Base-by-base conservation (phyloP, 164 flowering plant species). In the Annona cherimola region DNA sequence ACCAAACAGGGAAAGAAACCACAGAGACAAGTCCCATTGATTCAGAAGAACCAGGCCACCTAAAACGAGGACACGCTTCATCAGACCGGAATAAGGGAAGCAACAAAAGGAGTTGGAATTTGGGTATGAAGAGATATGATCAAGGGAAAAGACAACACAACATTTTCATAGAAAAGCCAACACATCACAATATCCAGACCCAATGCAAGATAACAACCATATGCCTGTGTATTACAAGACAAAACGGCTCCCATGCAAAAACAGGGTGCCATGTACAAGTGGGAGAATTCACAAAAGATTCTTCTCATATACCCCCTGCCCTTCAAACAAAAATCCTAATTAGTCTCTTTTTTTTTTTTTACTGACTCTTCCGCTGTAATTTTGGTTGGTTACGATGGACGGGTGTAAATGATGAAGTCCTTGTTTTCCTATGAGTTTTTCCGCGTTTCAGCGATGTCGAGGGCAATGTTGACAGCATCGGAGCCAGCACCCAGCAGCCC, bases 401-500 rank as follows among this genome's bases (percentile, higher is more conserved):
- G 59, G 39, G 61, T 50, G 41, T 68, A 50, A 6, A 68, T 68
- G 41, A 68, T 50, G 6, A 68, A 26, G 8, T 16, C 41, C 41
- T 64, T 64, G 67, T 64, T 40, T 18, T 64, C 67, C 41, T 18
- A 1, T 39, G 42, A 18, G 67, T 64, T 64, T 68, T 35, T 50
- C 60, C 70, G 14, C 35, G 1, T 68, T 54, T 69, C 76, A 67
- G 83, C 83, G 67, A 90, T 87, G 76, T 90, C 96, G 57, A 75
- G 77, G 46, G 91, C 83, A 14, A 86, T 84, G 70, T 76, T 85
- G 3, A 76, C 76, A n/a, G 96, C 93, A 70, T 90, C 95, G 12
- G 79, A 39, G 19, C 88, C 83, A 61, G 89, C 90, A 72, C 95
- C 95, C 9, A 87, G 84, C 39, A 90, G 80, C 1, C 95, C 95